Evolutionary conservation across 495 filamentous ascomycete species (phyloP).

Genomic region (Neurospora discreta): DNA sequence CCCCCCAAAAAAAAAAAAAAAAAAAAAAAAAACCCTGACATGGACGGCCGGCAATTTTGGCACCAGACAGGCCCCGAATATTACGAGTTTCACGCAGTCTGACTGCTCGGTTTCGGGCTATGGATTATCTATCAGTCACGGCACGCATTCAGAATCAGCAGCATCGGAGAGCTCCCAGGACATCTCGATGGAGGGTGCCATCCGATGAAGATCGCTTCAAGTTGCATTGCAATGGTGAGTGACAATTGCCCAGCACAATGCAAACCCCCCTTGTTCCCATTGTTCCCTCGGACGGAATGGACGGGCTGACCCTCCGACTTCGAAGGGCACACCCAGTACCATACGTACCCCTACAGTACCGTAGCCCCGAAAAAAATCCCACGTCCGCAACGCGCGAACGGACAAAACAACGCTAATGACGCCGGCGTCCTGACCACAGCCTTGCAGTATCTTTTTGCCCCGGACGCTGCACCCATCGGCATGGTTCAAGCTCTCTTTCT

Average conservation of each 20-base stretch:
- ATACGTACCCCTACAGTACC: background rate
- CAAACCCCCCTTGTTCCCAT: background rate
- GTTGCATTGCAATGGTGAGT: background rate
- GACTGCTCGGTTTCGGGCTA: background rate
- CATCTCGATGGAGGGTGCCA: background rate
- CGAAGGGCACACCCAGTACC: background rate
- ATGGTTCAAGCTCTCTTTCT: background rate
- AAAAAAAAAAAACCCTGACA: background rate
- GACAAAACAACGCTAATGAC: background rate
- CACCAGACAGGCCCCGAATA: background rate
- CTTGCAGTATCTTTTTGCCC: background rate
- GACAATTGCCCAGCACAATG: background rate
- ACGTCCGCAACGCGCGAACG: background rate
- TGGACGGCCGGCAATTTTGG: background rate
- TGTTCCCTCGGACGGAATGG: background rate
- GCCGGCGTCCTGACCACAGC: background rate
- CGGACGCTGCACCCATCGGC: background rate
- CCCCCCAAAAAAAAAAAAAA: too few species aligned
- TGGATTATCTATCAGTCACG: background rate
- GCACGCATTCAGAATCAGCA: background rate
- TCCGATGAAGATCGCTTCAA: background rate
- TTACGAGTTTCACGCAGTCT: background rate
- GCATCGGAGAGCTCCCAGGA: background rate
- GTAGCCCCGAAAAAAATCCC: background rate
- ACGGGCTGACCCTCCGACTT: background rate